Evolutionary conservation across 106 monocot genomes (phyloP), one percentile per base, ranked within the genome.

Genomic region (Dioscorea zingiberensis): DNA sequence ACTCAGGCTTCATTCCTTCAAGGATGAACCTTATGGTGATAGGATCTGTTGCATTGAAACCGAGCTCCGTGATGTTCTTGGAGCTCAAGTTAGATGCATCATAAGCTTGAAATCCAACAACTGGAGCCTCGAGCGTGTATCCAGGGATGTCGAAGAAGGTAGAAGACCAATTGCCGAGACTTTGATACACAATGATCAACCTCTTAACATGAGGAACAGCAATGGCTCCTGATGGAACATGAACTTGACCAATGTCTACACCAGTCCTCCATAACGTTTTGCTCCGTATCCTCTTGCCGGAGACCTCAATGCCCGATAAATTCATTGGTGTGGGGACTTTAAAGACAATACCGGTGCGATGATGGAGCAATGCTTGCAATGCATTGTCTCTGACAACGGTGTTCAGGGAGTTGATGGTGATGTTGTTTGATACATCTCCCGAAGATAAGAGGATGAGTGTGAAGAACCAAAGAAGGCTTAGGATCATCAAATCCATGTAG

Each of bases 21-120:
- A 54, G 69, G 24, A 72, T 22, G 48, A 81, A 85, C 3, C 21
- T 47, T 13, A 78, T 51, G 17, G 67, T 44, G 21, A 85, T 74
- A 0, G 58, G 63, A 49, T 58, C 69, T 1, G 24, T 30, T 0
- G 18, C 19, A 7, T 13, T 22, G 58, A 78, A 46, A 47, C 32
- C 67, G 1, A 73, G 27, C 45, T 55, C 44, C 21, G 4, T 29
- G 6, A 22, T 11, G 16, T 47, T 25, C 21, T 14, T 0, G 4
- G 62, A 54, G 17, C 44, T 69, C 10, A 25, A 11, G 27, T 63
- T 55, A 13, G 71, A 68, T 0, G 25, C 68, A 25, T 76, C 76
- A 59, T 74, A 85, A 14, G 84, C 80, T 3, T 73, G 44, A n/a
- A 76, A 32, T 3, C 69, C 76, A 12, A 85, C 1, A 6, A 84